phyloP scores from a whole-genome alignment of 2,329 filamentous ascomycete species.

The Mycogone perniciosa region DNA sequence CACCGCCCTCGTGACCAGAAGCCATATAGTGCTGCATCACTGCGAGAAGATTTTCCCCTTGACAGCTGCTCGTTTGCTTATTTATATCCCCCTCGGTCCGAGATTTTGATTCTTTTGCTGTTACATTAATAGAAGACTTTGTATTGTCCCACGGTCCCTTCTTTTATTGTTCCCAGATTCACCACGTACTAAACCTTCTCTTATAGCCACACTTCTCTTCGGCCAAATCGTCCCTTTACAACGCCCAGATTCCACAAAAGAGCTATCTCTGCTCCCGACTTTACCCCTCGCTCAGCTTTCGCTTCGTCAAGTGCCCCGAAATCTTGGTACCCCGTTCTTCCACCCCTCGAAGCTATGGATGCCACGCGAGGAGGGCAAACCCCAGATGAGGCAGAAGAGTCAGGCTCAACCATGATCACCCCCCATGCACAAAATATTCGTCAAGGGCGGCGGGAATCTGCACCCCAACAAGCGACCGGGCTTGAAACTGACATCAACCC shows the following conservation, averaged over 20 bases:
- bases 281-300: slow-evolving; percentile 22
- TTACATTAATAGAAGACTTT: too few species aligned
- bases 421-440: not conserved
- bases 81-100: slow-evolving; percentile 5
- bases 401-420: not conserved
- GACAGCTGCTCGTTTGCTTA: slow-evolving; percentile 1
- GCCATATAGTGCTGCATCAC: slow-evolving; percentile 9
- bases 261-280: slow-evolving; percentile 44
- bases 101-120: slow-evolving; percentile 1
- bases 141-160: too few species aligned
- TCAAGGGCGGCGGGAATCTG: not conserved
- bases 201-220: not conserved
- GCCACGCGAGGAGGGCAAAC: not conserved
- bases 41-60: not conserved
- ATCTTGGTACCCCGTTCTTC: slow-evolving; percentile 15
- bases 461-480: not conserved
- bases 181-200: too few species aligned
- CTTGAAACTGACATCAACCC: not conserved
- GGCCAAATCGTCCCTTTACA: not conserved
- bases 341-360: slow-evolving; percentile 15
- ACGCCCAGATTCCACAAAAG: slow-evolving; percentile 38
- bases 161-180: too few species aligned
- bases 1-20: slow-evolving; percentile 3
- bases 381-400: not conserved
- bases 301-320: slow-evolving; percentile 1